phyloP scores from a whole-genome alignment of 331 rosid genomes.

The Acacia concinna region DNA sequence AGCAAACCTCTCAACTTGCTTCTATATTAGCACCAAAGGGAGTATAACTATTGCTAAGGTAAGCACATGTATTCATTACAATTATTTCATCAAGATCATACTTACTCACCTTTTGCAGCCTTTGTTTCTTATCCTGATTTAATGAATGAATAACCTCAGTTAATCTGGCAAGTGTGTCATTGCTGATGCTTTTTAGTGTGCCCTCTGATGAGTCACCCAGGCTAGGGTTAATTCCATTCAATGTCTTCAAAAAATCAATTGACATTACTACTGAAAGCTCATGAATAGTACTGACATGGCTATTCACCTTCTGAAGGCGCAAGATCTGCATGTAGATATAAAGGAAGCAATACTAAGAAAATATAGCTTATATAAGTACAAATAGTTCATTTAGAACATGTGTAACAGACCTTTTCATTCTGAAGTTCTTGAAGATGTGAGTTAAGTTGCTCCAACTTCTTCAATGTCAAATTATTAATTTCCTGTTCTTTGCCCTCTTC shows the following conservation, averaged over 20 bases:
- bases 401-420: conserved; percentile 62
- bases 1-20: neutral
- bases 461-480: conserved; percentile 52
- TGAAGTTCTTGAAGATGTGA: conserved; percentile 79
- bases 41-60: neutral
- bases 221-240: conserved; percentile 74
- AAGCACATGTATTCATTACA: neutral
- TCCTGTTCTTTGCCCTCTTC: conserved; percentile 42
- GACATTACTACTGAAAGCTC: conserved; percentile 75
- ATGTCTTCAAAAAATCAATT: conserved; percentile 55
- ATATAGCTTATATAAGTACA: neutral
- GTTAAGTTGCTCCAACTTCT: conserved; percentile 71
- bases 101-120: conserved; percentile 72
- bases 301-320: conserved; percentile 66
- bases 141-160: conserved; percentile 64
- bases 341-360: conserved; percentile 22
- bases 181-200: conserved; percentile 65
- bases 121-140: conserved; percentile 65
- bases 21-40: neutral
- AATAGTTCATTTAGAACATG: conserved; percentile 14
- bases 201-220: conserved; percentile 49
- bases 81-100: conserved; percentile 20
- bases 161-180: conserved; percentile 81
- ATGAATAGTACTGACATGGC: conserved; percentile 49
- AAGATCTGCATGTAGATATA: conserved; percentile 52